Base-by-base conservation (phyloP, 805 yeast genomes). In the Candida oleophila region DNA sequence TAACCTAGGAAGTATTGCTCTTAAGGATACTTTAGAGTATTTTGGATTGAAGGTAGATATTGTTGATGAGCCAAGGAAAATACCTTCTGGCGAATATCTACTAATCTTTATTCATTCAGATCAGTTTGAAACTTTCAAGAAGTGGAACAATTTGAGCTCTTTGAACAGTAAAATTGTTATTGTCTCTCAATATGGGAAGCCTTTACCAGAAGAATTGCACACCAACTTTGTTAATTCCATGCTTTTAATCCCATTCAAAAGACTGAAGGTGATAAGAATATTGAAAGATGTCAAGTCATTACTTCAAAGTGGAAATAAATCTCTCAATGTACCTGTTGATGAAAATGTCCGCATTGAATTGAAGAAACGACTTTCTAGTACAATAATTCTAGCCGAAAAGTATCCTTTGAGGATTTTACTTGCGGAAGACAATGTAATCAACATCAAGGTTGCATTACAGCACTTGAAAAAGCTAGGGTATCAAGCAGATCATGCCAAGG, bases 361-460 rank as follows among this genome's bases (percentile, higher is more conserved):
- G 11, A 25, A 25, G 30, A 25, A 25, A 11, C 30, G 30, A 25
- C 28, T 48, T 18, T 41, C 51, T 11, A 44, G 45, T 15, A 44
- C 42, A 28, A 22, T 18, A 30, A 19, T 51, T 39, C 21, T 38
- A 16, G 52, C 53, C 33, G 46, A 50, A 14, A 34, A 49, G 20
- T 49, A 48, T 37, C 83, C 83, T 3, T 64, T 82, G 22, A 58
- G 66, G 25, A 74, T 80, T 14, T 57, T 81, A 22, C 61, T 82
- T 4, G 83, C 82, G 3, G 85, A 81, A 52, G 86, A 82, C 47
- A 80, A 77, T 44, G 65, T 72, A 28, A 68, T 76, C 48, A 76
- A 76, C 50, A 72, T 78, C 8, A 66, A 68, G 44, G 82, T 79
- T 22, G 82, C 82, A 1, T 54, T 74, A 25, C 75, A 71, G 50